Evolutionary conservation across 306 rosid genomes (phyloP), one percentile per base, ranked within the genome.

Genomic region (Castanospermum australe): DNA sequence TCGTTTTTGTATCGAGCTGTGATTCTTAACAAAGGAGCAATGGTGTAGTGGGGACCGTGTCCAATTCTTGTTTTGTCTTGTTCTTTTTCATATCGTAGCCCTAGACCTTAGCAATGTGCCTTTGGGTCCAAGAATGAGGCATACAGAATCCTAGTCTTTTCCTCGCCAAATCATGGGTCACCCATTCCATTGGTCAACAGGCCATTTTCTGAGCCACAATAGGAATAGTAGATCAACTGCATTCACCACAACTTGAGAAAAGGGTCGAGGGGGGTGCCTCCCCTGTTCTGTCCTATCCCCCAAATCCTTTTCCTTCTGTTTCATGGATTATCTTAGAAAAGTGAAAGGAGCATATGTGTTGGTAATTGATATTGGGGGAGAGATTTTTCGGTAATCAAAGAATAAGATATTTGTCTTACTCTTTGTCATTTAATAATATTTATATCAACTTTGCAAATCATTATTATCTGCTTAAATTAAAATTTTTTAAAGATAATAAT

Each of bases 281-380:
- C 2, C 13, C 8, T 56, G 68, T 5, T 56, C 28, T 45, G 42
- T 32, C 52, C 4, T 18, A 18, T 71, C 3, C 15, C n/a, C 11
- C 17, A 71, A 48, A 71, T 71, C 59, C 56, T 30, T 78, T 78
- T 78, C 12, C 54, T 55, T 55, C 20, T 2, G 41, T 42, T 68
- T 45, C 77, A 21, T 10, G 4, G 11, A 69, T 47, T 69, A 45
- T 28, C 39, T 3, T 1, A 2, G 28, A 50, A 55, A 70, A 70
- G 75, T 5, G 63, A 71, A 71, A 71, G 33, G 21, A 71, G 50
- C 20, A 0, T n/a, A n/a, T 70, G 30, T 50, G 25, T 24, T 67
- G 22, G 54, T n/a, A n/a, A n/a, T n/a, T n/a, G n/a, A n/a, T n/a
- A n/a, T n/a, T n/a, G n/a, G n/a, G n/a, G n/a, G n/a, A n/a, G n/a